Evolutionary conservation across 2,329 filamentous ascomycete species (phyloP).

Genomic region (Graphiopsis chlorocephala): DNA sequence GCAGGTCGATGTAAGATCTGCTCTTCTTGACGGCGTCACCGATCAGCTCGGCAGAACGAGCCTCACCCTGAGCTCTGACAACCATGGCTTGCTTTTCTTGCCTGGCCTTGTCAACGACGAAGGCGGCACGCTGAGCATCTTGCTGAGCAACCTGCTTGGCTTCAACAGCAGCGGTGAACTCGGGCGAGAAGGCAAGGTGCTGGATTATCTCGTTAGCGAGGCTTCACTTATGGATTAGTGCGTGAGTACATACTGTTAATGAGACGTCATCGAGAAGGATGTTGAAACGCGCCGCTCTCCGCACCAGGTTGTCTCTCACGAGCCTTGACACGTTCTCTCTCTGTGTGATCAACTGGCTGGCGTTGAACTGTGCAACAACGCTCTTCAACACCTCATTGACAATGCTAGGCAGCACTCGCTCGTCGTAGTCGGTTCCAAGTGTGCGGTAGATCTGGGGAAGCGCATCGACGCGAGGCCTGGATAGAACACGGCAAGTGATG

Average conservation of each 20-base stretch:
- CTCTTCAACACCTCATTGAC: conserved; percentile 99
- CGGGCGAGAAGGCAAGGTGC: conserved; percentile 67
- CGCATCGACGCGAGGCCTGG: conserved; percentile 79
- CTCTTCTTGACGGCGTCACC: conserved; percentile 99
- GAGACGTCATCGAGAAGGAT: conserved; percentile 97
- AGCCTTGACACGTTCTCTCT: conserved; percentile 92
- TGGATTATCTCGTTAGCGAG: conserved; percentile 28
- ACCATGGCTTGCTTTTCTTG: conserved; percentile 99
- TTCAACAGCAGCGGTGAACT: conserved; percentile 67
- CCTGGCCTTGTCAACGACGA: conserved; percentile 96
- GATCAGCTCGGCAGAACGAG: conserved; percentile 93
- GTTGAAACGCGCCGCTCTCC: conserved; percentile 92
- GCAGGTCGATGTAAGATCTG: conserved; percentile 91
- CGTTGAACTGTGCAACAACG: conserved; percentile 98
- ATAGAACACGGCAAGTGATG: conserved; percentile 98
- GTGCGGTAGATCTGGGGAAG: conserved; percentile 97
- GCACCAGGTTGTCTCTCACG: conserved; percentile 88
- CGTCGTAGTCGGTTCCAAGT: conserved; percentile 91
- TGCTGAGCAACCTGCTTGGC: conserved; percentile 73
- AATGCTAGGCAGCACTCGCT: conserved; percentile 95
- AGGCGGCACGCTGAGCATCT: conserved; percentile 94
- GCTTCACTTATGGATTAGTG: neutral
- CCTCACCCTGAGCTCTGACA: conserved; percentile 97
- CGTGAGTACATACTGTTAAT: conserved; percentile 56
- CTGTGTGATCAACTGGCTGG: conserved; percentile 97